A percentile compares a stretch with the other conserved stretches of the same genome.
Conservation (phyloP, 108 stramenopile genomes). For the Cyclotella cryptica region DNA sequence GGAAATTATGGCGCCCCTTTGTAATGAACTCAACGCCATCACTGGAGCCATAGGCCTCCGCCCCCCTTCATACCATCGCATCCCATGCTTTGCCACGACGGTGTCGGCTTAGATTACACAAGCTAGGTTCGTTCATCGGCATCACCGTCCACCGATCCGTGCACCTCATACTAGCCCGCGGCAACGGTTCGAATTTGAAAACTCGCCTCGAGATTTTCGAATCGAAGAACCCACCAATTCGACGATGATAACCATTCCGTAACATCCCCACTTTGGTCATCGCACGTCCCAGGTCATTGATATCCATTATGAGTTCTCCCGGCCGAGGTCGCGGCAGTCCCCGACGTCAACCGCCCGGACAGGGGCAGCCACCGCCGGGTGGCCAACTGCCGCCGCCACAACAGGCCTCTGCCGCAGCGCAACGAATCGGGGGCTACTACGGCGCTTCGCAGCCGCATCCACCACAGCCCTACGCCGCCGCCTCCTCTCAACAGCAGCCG, state of each 20-base stretch:
- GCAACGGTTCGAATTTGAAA: too few species aligned
- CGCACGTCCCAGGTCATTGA: neutral
- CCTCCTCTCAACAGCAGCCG: too few species aligned
- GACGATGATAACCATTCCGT: neutral
- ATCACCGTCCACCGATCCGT: too few species aligned
- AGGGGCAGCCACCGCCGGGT: neutral
- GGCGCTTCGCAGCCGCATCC: constrained; percentile 13
- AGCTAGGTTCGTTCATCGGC: too few species aligned
- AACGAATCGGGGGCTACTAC: constrained; percentile 38
- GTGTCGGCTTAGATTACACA: too few species aligned
- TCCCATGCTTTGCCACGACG: neutral
- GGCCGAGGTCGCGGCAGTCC: constrained; percentile 28
- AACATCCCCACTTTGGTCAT: neutral
- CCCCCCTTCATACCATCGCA: neutral
- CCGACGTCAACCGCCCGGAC: constrained; percentile 15
- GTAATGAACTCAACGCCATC: neutral
- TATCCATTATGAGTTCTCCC: constrained; percentile 15
- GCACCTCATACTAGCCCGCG: too few species aligned
- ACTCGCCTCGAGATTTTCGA: too few species aligned
- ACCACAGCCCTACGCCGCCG: neutral
- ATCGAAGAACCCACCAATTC: neutral
- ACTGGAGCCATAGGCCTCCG: neutral
- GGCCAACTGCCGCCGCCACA: constrained; percentile 16
- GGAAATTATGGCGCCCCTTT: neutral
- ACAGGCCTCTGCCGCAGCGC: constrained; percentile 25